phyloP scores from a whole-genome alignment of 2,329 filamentous ascomycete genomes.

The Phaeosphaeria sp. region DNA sequence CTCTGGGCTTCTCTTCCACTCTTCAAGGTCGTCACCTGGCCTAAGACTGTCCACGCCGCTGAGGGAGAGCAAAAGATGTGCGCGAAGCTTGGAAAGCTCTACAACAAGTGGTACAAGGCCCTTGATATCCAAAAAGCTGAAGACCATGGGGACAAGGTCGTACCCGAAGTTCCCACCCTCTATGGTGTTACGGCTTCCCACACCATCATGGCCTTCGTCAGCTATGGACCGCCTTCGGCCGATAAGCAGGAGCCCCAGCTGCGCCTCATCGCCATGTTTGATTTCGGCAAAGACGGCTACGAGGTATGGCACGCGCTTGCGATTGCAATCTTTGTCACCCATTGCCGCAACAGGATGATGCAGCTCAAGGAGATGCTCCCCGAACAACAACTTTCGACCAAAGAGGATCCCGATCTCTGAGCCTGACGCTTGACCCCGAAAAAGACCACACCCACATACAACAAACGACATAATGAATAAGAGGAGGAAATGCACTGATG shows the following conservation, averaged over 20 bases:
- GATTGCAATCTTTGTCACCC: constrained; percentile 62
- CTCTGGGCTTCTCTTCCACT: constrained; percentile 50
- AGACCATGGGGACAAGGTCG: constrained; percentile 5
- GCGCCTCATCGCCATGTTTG: constrained; percentile 59
- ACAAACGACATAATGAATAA: neutral
- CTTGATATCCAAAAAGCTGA: constrained; percentile 32
- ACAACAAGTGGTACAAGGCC: constrained; percentile 51
- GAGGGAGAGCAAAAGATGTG: constrained; percentile 53
- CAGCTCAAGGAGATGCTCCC: constrained; percentile 50
- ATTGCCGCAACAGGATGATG: constrained; percentile 59
- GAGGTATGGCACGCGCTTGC: constrained; percentile 69
- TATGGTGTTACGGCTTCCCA: constrained; percentile 63
- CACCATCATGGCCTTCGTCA: constrained; percentile 61
- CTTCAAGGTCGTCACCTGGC: constrained; percentile 54
- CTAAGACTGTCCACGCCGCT: constrained; percentile 46
- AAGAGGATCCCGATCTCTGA: constrained; percentile 44
- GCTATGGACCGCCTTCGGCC: constrained; percentile 51
- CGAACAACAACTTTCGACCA: constrained; percentile 10
- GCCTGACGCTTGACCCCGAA: neutral
- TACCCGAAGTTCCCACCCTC: constrained; percentile 54
- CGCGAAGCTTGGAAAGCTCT: constrained; percentile 53
- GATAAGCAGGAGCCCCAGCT: constrained; percentile 32
- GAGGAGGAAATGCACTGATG: neutral
- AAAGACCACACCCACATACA: neutral
- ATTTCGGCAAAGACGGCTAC: constrained; percentile 59